Conservation (phyloP, 371 early-diverging fungal genomes). For the Haplosporangium sp. region DNA sequence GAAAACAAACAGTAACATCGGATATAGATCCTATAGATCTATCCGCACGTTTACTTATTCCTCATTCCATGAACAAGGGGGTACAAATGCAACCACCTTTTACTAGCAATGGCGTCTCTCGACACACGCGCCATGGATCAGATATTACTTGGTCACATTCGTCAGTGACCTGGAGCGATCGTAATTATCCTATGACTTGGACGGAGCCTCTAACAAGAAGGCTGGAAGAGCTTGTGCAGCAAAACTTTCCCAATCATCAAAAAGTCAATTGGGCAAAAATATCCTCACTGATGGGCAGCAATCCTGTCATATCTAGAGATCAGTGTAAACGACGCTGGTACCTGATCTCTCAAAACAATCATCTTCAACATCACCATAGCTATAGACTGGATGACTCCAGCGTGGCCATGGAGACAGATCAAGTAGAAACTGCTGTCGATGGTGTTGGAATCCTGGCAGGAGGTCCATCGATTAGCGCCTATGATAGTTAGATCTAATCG, state of each 20-base stretch:
- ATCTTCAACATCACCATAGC: neutral
- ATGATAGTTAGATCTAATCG: no score
- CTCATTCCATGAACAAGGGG: neutral
- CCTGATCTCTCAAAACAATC: slow-evolving; percentile 25
- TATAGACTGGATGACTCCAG: slow-evolving; percentile 3
- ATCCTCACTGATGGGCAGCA: slow-evolving; percentile 31
- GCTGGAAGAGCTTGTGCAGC: slow-evolving; percentile 25
- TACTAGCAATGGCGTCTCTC: neutral
- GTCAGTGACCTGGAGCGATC: slow-evolving; percentile 17
- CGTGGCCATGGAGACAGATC: slow-evolving; percentile 9
- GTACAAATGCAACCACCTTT: neutral
- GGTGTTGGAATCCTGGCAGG: neutral
- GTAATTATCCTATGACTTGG: slow-evolving; percentile 37
- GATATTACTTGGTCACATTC: slow-evolving; percentile 2
- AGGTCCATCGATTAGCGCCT: no score
- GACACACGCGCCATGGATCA: slow-evolving; percentile 21
- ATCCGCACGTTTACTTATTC: neutral
- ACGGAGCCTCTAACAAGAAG: slow-evolving; percentile 36
- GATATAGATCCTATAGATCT: slow-evolving; percentile 20
- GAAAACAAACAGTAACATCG: slow-evolving; percentile 10
- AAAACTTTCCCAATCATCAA: slow-evolving; percentile 31
- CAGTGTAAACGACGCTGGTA: slow-evolving; percentile 48
- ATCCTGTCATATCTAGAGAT: slow-evolving; percentile 27
- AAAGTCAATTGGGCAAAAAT: slow-evolving; percentile 48
- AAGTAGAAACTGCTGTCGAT: neutral